phyloP scores from a whole-genome alignment of 805 yeast species.

The Kuraishia cidri region DNA sequence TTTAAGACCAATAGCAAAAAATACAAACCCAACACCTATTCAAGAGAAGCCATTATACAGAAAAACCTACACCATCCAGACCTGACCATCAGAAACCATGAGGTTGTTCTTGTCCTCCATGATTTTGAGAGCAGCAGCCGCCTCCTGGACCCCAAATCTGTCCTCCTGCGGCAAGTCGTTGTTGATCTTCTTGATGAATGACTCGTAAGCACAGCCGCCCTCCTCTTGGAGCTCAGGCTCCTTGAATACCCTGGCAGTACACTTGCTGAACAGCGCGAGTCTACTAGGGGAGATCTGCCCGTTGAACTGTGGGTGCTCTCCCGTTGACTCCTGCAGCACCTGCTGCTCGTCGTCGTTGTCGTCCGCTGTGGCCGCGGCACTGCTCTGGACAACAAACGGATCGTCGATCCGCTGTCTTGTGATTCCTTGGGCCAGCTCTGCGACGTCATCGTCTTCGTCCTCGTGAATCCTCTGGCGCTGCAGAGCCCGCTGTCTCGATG shows the following conservation, averaged over 20 bases:
- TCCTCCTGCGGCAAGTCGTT: conserved; percentile 31
- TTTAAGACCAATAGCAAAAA: too few relatives aligned
- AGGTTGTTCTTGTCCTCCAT: conserved; percentile 35
- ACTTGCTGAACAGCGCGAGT: conserved; percentile 32
- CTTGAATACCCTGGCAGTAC: conserved; percentile 33
- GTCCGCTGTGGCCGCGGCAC: too few relatives aligned
- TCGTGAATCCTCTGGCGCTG: background rate
- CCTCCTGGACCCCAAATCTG: conserved; percentile 32
- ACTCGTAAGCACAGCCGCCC: conserved; percentile 21
- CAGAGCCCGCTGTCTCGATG: conserved; percentile 11
- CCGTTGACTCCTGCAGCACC: conserved; percentile 9
- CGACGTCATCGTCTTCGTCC: conserved; percentile 7
- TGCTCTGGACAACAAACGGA: background rate
- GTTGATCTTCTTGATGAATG: conserved; percentile 13
- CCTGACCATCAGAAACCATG: conserved; percentile 37
- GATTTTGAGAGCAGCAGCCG: conserved; percentile 29
- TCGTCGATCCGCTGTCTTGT: conserved; percentile 3
- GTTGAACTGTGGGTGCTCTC: conserved; percentile 8
- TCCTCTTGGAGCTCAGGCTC: conserved; percentile 33
- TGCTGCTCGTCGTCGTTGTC: conserved; percentile 6
- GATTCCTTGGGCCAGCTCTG: conserved; percentile 3
- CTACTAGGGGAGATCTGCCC: conserved; percentile 42
- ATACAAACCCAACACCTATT: too few relatives aligned
- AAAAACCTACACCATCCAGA: conserved; percentile 29
- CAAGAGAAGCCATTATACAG: too few relatives aligned